Conservation (phyloP, 192 early-diverging fungal genomes). For the Backusella parvicylindrica region DNA sequence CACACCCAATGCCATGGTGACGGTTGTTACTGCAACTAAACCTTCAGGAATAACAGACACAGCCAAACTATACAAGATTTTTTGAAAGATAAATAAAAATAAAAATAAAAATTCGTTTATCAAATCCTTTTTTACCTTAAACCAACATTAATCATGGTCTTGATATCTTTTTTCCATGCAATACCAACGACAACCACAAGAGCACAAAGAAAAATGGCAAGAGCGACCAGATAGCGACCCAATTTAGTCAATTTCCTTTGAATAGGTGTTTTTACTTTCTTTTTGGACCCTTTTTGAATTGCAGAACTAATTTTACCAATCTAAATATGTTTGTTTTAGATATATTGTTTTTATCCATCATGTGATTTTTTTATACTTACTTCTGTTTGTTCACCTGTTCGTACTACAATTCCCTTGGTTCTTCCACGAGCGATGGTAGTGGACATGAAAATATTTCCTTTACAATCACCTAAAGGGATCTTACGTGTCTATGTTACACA, state of each 20-base stretch:
- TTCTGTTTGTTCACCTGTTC: slow-evolving; percentile 84
- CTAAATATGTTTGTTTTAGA: slow-evolving; percentile 13
- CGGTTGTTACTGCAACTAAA: slow-evolving; percentile 94
- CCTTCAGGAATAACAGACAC: slow-evolving; percentile 98
- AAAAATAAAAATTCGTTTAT: background rate
- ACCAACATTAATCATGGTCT: slow-evolving; percentile 79
- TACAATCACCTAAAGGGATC: slow-evolving; percentile 74
- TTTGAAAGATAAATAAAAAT: background rate
- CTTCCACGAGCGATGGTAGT: slow-evolving; percentile 89
- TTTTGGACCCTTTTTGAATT: slow-evolving; percentile 60
- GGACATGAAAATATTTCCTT: slow-evolving; percentile 96
- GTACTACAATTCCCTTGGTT: slow-evolving; percentile 88
- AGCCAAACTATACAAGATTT: slow-evolving; percentile 62
- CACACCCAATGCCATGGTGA: slow-evolving; percentile 98
- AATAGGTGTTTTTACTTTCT: slow-evolving; percentile 57
- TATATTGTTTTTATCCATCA: background rate
- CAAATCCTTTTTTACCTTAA: slow-evolving; percentile 52
- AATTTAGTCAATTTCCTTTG: slow-evolving; percentile 74
- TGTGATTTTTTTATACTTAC: background rate
- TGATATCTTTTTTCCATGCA: slow-evolving; percentile 59
- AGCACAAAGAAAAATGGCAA: slow-evolving; percentile 79
- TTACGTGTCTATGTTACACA: slow-evolving; percentile 11
- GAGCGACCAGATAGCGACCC: slow-evolving; percentile 79
- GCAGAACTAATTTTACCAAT: slow-evolving; percentile 93
- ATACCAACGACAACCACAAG: slow-evolving; percentile 84